Conservation (phyloP, 352 stramenopile genomes). For the Blastocystis sp. region DNA sequence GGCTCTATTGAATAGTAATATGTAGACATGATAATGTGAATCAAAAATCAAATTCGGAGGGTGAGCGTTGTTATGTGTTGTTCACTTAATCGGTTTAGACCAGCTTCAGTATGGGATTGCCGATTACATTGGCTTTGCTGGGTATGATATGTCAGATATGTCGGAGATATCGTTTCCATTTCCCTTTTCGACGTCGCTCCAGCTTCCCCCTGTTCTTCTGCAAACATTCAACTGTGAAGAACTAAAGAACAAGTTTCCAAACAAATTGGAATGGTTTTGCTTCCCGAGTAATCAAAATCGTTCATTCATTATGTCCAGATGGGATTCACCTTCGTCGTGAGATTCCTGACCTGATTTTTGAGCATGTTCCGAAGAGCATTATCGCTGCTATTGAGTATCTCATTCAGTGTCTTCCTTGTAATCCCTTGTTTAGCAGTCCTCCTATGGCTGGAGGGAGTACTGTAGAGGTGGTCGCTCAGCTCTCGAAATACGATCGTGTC, state of each 20-base stretch:
- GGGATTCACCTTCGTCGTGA: background rate
- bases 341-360: slow-evolving; percentile 1
- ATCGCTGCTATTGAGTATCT: slow-evolving; percentile 18
- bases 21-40: background rate
- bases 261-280: slow-evolving; percentile 34
- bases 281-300: background rate
- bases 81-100: background rate
- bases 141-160: background rate
- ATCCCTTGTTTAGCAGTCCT: background rate
- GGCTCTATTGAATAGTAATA: background rate
- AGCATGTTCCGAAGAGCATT: background rate
- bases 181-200: slow-evolving; percentile 1
- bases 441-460: background rate
- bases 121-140: slow-evolving; percentile 18
- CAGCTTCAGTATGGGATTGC: background rate
- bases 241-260: background rate
- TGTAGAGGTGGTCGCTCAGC: background rate
- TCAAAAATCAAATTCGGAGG: background rate
- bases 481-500: background rate
- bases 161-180: background rate
- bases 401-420: background rate
- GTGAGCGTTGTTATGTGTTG: background rate
- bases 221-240: background rate
- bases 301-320: background rate
- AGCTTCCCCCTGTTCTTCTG: background rate